A percentile compares a stretch with the other conserved stretches of the same genome.
phyloP scores from a whole-genome alignment of 805 yeast species.

The Spathaspora hagerdaliae region DNA sequence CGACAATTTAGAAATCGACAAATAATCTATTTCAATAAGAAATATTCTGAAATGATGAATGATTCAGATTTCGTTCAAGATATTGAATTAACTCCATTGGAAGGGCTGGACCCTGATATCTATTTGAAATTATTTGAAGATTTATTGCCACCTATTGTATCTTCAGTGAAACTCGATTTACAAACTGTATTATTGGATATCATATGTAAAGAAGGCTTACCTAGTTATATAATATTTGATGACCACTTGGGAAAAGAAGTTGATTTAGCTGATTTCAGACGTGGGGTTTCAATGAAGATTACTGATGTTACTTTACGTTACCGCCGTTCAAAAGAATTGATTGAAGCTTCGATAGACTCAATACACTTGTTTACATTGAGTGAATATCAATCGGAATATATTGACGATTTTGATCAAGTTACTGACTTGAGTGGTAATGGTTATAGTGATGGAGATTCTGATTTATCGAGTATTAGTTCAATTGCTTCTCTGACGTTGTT shows the following conservation, averaged over 20 bases:
- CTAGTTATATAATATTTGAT: constrained; percentile 25
- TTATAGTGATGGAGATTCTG: constrained; percentile 15
- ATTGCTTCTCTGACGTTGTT: constrained; percentile 9
- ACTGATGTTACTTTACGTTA: constrained; percentile 18
- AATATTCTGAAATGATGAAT: constrained; percentile 14
- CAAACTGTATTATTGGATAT: constrained; percentile 28
- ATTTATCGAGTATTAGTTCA: constrained; percentile 30
- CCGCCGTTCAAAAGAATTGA: constrained; percentile 16
- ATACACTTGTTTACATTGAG: constrained; percentile 34
- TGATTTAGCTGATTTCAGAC: constrained; percentile 31
- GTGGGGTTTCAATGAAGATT: constrained; percentile 33
- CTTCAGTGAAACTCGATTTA: constrained; percentile 22
- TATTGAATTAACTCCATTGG: not conserved
- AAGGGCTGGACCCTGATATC: not conserved
- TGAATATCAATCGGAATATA: constrained; percentile 33
- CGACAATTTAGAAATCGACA: constrained; percentile 27
- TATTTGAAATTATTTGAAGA: constrained; percentile 24
- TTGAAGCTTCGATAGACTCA: constrained; percentile 16
- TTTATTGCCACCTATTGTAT: constrained; percentile 25
- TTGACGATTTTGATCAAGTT: constrained; percentile 28
- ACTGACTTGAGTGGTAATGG: constrained; percentile 8
- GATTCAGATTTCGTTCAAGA: not conserved
- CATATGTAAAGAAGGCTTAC: constrained; percentile 39
- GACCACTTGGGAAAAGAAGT: constrained; percentile 19
- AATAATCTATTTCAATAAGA: constrained; percentile 20